Evolutionary conservation across 257 asterid species (phyloP).

Genomic region (Scutellaria minor): DNA sequence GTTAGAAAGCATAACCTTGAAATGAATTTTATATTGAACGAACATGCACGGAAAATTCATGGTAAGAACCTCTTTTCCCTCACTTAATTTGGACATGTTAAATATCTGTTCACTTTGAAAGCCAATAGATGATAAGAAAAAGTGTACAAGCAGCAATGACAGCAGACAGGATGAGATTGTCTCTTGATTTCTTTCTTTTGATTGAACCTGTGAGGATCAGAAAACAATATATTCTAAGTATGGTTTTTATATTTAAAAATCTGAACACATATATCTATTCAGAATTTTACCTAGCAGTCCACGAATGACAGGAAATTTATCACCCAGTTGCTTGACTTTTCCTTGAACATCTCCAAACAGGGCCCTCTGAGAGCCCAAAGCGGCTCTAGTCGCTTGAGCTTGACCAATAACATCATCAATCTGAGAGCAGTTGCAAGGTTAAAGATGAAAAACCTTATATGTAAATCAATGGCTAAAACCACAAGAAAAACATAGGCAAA

Average conservation of each 20-base stretch:
- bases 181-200: conserved; percentile 84
- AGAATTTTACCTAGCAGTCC: conserved; percentile 76
- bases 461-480: neutral
- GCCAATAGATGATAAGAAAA: conserved; percentile 95
- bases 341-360: conserved; percentile 94
- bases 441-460: conserved; percentile 15
- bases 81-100: conserved; percentile 25
- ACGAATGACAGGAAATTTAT: conserved; percentile 87
- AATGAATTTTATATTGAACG: conserved; percentile 30
- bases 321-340: conserved; percentile 85
- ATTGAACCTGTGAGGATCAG: conserved; percentile 71
- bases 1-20: conserved; percentile 26
- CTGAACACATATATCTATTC: neutral
- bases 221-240: conserved; percentile 22
- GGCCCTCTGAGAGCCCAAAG: conserved; percentile 84
- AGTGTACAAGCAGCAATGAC: conserved; percentile 98
- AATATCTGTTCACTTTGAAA: conserved; percentile 66
- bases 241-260: conserved; percentile 12
- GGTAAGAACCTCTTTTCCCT: conserved; percentile 26
- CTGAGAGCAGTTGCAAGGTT: conserved; percentile 43
- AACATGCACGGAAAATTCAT: conserved; percentile 45
- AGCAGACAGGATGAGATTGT: conserved; percentile 89
- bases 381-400: conserved; percentile 94
- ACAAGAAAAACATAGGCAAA: neutral
- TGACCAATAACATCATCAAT: conserved; percentile 94